Conservation (phyloP, 2,329 filamentous ascomycete genomes). For the Sporothrix euskadiensis region DNA sequence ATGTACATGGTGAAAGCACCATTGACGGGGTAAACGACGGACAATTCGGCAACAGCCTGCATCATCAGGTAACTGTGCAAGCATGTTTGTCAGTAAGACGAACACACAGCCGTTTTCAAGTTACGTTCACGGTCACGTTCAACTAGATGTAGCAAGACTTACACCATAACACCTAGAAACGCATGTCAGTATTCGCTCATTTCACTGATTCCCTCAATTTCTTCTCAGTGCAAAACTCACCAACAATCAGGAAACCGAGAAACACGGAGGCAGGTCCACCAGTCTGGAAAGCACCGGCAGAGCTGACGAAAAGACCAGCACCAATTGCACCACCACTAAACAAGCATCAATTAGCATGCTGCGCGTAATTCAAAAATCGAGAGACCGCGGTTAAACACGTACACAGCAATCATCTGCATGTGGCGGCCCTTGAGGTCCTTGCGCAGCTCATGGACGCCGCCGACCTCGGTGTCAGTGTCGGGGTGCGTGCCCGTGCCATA, state of each 20-base stretch:
- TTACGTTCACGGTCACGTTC: neutral
- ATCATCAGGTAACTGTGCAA: slow-evolving; percentile 48
- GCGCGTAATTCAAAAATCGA: neutral
- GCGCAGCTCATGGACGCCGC: slow-evolving; percentile 34
- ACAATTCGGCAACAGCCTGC: slow-evolving; percentile 60
- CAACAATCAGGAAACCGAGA: slow-evolving; percentile 57
- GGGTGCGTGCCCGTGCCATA: neutral
- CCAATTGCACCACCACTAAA: slow-evolving; percentile 46
- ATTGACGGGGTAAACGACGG: slow-evolving; percentile 60
- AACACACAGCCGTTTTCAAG: neutral
- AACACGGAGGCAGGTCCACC: slow-evolving; percentile 58
- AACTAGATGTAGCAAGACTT: neutral
- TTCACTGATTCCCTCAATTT: neutral
- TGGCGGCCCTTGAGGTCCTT: slow-evolving; percentile 44
- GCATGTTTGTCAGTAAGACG: neutral
- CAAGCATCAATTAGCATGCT: neutral
- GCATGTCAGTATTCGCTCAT: neutral
- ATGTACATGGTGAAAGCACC: slow-evolving; percentile 63
- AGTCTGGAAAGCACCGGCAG: slow-evolving; percentile 58
- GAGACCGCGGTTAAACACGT: neutral
- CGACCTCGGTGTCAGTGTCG: neutral
- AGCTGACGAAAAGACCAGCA: slow-evolving; percentile 69
- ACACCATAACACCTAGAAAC: neutral
- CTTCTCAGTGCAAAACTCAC: slow-evolving; percentile 34
- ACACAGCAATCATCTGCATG: slow-evolving; percentile 51